Evolutionary conservation across 225 moss, liverwort and hornwort genomes (phyloP), one percentile per base, ranked within the genome.

Genomic region (Ulota crispa): DNA sequence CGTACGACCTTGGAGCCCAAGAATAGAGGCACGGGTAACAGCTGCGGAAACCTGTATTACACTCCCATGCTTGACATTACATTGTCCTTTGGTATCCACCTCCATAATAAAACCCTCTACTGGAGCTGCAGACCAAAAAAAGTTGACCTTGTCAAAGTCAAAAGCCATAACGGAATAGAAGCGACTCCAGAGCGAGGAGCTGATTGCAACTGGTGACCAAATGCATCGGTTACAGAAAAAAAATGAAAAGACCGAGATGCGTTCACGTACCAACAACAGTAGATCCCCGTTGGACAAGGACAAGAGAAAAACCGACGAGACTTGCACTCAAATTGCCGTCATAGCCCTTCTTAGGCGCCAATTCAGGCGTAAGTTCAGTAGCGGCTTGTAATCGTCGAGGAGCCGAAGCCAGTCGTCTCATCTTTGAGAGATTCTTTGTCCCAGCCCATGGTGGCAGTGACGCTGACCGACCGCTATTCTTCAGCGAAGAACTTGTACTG

Each of bases 101-200:
- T 95, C 97, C 81, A 97, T 85, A 59, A 97, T 87, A 68, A 97
- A 87, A 74, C 97, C 97, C 86, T 97, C 95, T 32, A 87, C 93
- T 41, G 90, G 78, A 72, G 77, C 91, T 93, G 86, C 75, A 89
- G 80, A 75, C 67, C 79, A 83, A 81, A 76, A 26, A 64, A 69
- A 10, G 27, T 53, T 26, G 28, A 68, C 47, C 32, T 73, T 6
- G 73, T 83, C 77, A 85, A 77, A 50, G 41, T 14, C 39, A 79
- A 55, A 47, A 50, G 54, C 27, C 54, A 32, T 5, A 24, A 80
- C 56, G 63, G 36, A 21, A 83, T 21, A 39, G 13, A 4, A 68
- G 76, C 63, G 21, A 57, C 19, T 78, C 59, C 68, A 68, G 26
- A 39, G 45, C n/a, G n/a, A 62, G 56, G 16, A 73, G 30, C 11